Evolutionary conservation across 208 protist species (phyloP), one percentile per base, ranked within the genome.

Genomic region (Trypanosoma conorhini): DNA sequence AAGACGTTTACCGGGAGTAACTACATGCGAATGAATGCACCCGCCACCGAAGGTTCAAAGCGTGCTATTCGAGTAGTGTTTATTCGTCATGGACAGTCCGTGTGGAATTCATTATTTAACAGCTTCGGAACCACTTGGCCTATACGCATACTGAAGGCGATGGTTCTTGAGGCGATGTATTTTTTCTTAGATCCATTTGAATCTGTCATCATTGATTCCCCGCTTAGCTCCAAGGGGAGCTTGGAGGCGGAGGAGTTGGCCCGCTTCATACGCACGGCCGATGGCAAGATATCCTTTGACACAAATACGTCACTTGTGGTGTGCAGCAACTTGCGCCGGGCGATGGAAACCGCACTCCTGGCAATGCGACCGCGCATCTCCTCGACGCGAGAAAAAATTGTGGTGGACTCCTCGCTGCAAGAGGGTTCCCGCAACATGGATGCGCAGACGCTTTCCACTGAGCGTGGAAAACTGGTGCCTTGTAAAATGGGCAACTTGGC

Each of bases 71-170:
- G 88, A n/a, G 60, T 98, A 10, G 83, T 96, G n/a, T 97, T 98
- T 60, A 81, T 98, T 62, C 88, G 94, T 17, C 94, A 98, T 73
- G 94, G 94, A 9, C 92, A 98, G 80, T 96, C 89, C 0, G 86
- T 94, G n/a, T 98, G 94, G 92, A 98, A 98, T 80, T 92, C 89
- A 12, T 72, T 97, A 44, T 96, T 95, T 79, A 97, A 96, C 80
- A 79, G 78, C 21, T 84, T 83, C 62, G 84, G 81, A 33, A 12
- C 78, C 0, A 74, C 68, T 5, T 89, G 89, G 73, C 87, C 90
- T 9, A 28, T 83, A 42, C 88, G 92, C 48, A 62, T 88, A 38
- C 62, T 89, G 31, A 80, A 85, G 60, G 78, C 85, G 26, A 38
- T 81, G 3, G 51, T 89, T 46, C 57, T 62, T 35, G 88, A 96